Base-by-base conservation (phyloP, 2,329 filamentous ascomycete genomes). In the Botrytis byssoidea region DNA sequence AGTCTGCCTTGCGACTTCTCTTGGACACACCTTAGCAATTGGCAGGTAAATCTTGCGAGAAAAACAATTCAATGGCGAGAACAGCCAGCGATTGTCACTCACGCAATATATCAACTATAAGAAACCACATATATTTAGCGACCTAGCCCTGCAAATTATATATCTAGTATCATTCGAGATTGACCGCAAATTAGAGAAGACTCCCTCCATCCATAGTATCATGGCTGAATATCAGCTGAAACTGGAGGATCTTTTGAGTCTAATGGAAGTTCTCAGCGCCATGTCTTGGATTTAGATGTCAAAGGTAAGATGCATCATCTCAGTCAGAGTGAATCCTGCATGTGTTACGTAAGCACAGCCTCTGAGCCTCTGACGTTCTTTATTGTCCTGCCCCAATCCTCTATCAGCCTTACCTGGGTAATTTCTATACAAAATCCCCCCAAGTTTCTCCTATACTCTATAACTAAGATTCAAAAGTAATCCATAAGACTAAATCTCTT, bases 271-370 rank as follows among this genome's bases (percentile, higher is more conserved):
- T 10, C 2, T 44, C 37, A 64, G 40, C 40, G 29, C 1, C 37
- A 57, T 32, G 51, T 29, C 51, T 18, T 29, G 14, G 3, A 57
- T 57, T 29, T 3, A 57, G n/a, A 57, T 18, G 14, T 40, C 25
- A 64, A 64, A 10, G n/a, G 40, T 42, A 64, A 64, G 40, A 44
- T 44, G 61, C 37, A 64, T 64, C 61, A 44, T 44, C 25, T 64
- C 40, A 64, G 12, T 29, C 61, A 32, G 61, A 64, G 37, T 64
- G 40, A 64, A 44, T 64, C 40, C 40, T 64, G 61, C 40, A 32
- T 35, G 57, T 64, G 14, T 64, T 64, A 64, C 40, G 40, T 64
- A 64, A 64, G 61, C 61, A 18, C 40, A 64, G 25, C 40, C 61
- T 64, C 37, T 44, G 35, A 64, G 25, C 37, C 60, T 64, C 61